phyloP scores from a whole-genome alignment of 1,284 basidiomycete genomes.

The Fomes fomentarius region DNA sequence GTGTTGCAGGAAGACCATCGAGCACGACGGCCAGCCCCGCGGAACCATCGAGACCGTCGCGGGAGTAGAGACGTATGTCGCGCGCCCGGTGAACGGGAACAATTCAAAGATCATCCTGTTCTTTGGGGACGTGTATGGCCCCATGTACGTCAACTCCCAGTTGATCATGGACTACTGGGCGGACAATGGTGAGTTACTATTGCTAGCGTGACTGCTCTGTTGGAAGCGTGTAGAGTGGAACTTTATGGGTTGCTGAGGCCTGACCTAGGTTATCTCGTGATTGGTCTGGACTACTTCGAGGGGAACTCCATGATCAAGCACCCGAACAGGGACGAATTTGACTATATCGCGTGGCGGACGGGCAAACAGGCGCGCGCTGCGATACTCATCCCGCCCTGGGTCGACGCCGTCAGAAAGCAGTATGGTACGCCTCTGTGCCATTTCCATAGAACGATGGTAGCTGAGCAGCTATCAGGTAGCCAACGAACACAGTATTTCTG shows the following conservation, averaged over 20 bases:
- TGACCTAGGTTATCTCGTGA: slow-evolving; percentile 57
- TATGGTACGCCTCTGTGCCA: slow-evolving; percentile 43
- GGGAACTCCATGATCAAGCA: slow-evolving; percentile 48
- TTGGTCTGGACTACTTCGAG: slow-evolving; percentile 60
- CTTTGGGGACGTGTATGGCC: slow-evolving; percentile 50
- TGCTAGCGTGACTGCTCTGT: too few relatives aligned
- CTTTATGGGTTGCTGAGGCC: too few relatives aligned
- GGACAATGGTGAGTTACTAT: slow-evolving; percentile 41
- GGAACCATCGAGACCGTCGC: slow-evolving; percentile 47
- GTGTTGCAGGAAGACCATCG: slow-evolving; percentile 49
- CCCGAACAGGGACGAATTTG: slow-evolving; percentile 40
- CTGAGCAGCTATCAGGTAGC: slow-evolving; percentile 39
- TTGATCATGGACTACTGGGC: slow-evolving; percentile 57
- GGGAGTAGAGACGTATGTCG: slow-evolving; percentile 52
- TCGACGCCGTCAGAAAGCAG: slow-evolving; percentile 46
- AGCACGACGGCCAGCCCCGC: slow-evolving; percentile 49
- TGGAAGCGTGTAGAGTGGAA: too few relatives aligned
- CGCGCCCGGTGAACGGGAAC: slow-evolving; percentile 39
- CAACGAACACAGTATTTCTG: slow-evolving; percentile 30
- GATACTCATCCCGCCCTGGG: slow-evolving; percentile 47
- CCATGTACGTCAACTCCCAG: slow-evolving; percentile 51
- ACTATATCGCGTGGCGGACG: slow-evolving; percentile 42
- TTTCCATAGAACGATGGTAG: slow-evolving; percentile 21
- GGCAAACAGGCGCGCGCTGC: slow-evolving; percentile 38
- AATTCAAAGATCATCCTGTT: slow-evolving; percentile 44